Percentiles rank a stretch among this genome's conserved stretches.
These are phyloP conservation scores for Cercospora sp. DNA, from an alignment of 2,329 filamentous ascomycete species.

Conservation along the genomic window DNA sequence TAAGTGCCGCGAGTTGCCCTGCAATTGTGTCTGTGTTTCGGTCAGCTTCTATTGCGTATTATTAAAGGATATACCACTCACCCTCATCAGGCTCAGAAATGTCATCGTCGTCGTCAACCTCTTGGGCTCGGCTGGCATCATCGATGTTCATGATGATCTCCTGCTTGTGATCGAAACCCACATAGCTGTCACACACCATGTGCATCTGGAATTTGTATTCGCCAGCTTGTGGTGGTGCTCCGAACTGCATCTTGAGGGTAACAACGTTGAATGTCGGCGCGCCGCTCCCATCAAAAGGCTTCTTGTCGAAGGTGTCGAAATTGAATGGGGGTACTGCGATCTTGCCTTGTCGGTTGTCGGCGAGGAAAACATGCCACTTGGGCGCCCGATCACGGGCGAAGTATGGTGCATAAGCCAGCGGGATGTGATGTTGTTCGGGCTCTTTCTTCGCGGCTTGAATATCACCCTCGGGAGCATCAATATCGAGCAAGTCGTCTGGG, in stretches of 20 bases:
- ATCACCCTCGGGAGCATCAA: constrained; percentile 91
- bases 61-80: constrained; percentile 52
- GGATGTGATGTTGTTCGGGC: constrained; percentile 71
- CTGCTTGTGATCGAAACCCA: constrained; percentile 90
- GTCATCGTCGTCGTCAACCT: constrained; percentile 74
- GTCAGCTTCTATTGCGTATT: constrained; percentile 22
- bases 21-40: constrained; percentile 40
- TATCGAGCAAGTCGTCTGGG: constrained; percentile 79
- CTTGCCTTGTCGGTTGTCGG: constrained; percentile 90
- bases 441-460: constrained; percentile 72
- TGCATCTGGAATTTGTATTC: constrained; percentile 96
- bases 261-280: constrained; percentile 93
- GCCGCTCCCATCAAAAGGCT: constrained; percentile 72
- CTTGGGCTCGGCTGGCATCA: constrained; percentile 79
- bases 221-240: constrained; percentile 86
- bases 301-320: constrained; percentile 90
- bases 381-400: constrained; percentile 87
- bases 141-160: constrained; percentile 88
- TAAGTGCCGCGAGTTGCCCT: constrained; percentile 42
- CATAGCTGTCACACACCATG: constrained; percentile 88
- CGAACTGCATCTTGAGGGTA: constrained; percentile 95
- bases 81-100: constrained; percentile 98
- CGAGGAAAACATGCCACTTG: constrained; percentile 91
- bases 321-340: constrained; percentile 95
- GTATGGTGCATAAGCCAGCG: constrained; percentile 87